These are phyloP conservation scores for Chlorella sp. DNA, from an alignment of 139 green algal genomes.

Conservation along the genomic window DNA sequence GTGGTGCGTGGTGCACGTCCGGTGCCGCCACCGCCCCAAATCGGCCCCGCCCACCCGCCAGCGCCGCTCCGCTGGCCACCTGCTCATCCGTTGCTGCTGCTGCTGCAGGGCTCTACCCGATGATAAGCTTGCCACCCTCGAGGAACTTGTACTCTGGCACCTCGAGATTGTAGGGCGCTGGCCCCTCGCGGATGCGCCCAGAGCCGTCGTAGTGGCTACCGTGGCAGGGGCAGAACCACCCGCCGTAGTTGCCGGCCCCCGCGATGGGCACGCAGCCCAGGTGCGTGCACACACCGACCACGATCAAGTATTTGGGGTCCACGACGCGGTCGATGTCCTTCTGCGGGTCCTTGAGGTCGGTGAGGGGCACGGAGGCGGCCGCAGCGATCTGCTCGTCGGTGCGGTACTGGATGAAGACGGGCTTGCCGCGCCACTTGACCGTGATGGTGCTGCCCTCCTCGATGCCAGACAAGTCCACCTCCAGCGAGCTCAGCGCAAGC, in stretches of 20 bases:
- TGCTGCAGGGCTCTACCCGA: too few species aligned
- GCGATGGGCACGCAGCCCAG: conserved; percentile 96
- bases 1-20: too few species aligned
- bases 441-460: conserved; percentile 87
- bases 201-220: conserved; percentile 94
- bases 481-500: conserved; percentile 86
- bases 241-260: conserved; percentile 94
- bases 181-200: conserved; percentile 92
- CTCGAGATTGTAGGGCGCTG: conserved; percentile 97
- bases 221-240: conserved; percentile 98
- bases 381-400: conserved; percentile 79
- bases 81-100: too few species aligned
- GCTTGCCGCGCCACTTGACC: conserved; percentile 99
- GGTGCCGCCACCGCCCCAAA: too few species aligned
- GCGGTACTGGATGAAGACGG: conserved; percentile 94
- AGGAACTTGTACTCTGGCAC: conserved; percentile 71
- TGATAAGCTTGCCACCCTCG: conserved; percentile 37
- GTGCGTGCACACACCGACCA: conserved; percentile 99
- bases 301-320: conserved; percentile 89
- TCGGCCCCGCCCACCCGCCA: too few species aligned
- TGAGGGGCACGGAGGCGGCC: conserved; percentile 62
- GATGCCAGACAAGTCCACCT: conserved; percentile 91
- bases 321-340: conserved; percentile 65
- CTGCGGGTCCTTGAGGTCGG: conserved; percentile 88
- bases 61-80: too few species aligned